A percentile compares a stretch with the other conserved stretches of the same genome.
phyloP scores from a whole-genome alignment of 2,329 filamentous ascomycete genomes.

The Beauveria scarabaeidicola region DNA sequence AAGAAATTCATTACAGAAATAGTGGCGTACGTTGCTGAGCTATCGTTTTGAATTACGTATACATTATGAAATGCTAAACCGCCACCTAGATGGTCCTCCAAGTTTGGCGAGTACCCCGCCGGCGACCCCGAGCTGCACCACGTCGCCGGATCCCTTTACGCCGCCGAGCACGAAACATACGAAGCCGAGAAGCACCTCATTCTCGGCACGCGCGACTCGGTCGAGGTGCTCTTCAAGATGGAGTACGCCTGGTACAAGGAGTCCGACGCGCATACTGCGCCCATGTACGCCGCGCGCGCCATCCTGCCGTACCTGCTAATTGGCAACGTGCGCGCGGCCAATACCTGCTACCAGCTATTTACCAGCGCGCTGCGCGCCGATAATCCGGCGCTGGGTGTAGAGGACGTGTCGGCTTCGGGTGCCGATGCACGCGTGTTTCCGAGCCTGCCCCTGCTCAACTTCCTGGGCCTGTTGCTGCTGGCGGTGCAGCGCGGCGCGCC shows the following conservation, averaged over 20 bases:
- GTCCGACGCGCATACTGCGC: constrained; percentile 79
- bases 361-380: constrained; percentile 31
- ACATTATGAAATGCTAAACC: neutral
- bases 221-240: constrained; percentile 69
- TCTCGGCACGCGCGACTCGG: constrained; percentile 81
- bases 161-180: constrained; percentile 87
- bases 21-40: constrained; percentile 51
- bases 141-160: constrained; percentile 77
- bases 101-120: constrained; percentile 76
- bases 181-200: constrained; percentile 87
- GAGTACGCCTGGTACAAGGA: constrained; percentile 92
- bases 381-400: constrained; percentile 53
- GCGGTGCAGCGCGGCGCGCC: constrained; percentile 69
- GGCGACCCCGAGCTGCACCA: constrained; percentile 94
- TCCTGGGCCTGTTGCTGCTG: constrained; percentile 75
- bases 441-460: constrained; percentile 88
- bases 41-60: neutral
- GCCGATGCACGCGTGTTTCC: constrained; percentile 73
- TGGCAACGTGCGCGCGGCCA: constrained; percentile 84
- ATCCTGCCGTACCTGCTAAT: constrained; percentile 85
- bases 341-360: constrained; percentile 66
- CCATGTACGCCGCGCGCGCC: constrained; percentile 75
- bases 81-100: constrained; percentile 63
- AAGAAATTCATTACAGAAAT: constrained; percentile 89
- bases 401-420: constrained; percentile 64